Base-by-base conservation (phyloP, 192 early-diverging fungal species). In the Backusella sp. region DNA sequence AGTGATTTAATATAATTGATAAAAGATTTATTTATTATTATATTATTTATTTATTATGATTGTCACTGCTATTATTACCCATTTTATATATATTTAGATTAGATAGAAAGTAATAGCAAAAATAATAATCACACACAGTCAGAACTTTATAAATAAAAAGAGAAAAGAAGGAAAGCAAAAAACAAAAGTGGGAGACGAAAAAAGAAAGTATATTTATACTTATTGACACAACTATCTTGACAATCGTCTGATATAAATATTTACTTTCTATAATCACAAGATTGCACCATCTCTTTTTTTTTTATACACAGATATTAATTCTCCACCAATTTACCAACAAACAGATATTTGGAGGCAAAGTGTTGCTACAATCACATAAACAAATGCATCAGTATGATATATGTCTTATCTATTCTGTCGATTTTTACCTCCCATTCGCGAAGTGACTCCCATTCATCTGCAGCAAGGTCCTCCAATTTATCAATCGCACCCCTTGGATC, bases 281-380 rank as follows among this genome's bases (percentile, higher is more conserved):
- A 37, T 69, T 17, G 36, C 34, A 19, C 56, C 56, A 59, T 59
- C 56, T 59, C 2, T 19, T 44, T 44, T 44, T 44, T 44, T 44
- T 44, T 17, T 44, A 0, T 28, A 44, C n/a, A n/a, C n/a, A n/a
- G 34, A 72, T 39, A 46, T 73, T 83, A 77, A 68, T 87, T 85
- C 69, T 88, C 86, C 30, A 92, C 84, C 41, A 94, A 81, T 49
- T 85, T 88, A 28, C 93, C 93, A 11, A 94, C 88, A 42, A 87
- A 83, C 68, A 88, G 79, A 76, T 94, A 97, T 77, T 98, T 98
- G 52, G 81, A 81, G 26, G 81, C 85, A 87, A 97, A 97, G 77
- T 93, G 92, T 52, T 72, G 74, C 59, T 62, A 62, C 11, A 32
- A 59, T 21, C 1, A 39, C 2, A 62, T 62, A 62, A 62, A 62